Percentiles rank a stretch among this genome's conserved stretches.
These are phyloP conservation scores for Penicillium sp. DNA, from an alignment of 2,329 filamentous ascomycete species.

Conservation along the genomic window DNA sequence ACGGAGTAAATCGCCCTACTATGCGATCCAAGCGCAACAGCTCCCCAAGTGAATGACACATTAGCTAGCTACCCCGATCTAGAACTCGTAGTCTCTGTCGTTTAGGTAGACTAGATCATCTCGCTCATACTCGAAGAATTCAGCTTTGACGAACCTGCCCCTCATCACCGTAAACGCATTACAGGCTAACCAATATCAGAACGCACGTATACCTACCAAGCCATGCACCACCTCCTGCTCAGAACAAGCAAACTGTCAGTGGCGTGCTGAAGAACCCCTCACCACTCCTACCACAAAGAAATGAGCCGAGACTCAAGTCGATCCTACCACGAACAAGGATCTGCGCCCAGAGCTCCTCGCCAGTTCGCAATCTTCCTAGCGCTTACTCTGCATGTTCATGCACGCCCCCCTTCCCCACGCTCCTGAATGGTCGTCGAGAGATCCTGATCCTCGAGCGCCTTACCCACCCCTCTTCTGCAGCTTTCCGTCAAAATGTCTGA, in stretches of 20 bases:
- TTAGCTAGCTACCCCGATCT: background rate
- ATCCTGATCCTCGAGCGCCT: too few relatives aligned
- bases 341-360: background rate
- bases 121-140: background rate
- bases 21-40: background rate
- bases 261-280: background rate
- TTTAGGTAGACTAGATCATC: background rate
- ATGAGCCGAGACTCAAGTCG: background rate
- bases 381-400: background rate
- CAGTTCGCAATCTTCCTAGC: background rate
- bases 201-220: background rate
- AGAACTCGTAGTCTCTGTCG: background rate
- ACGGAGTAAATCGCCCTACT: background rate
- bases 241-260: background rate
- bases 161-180: background rate
- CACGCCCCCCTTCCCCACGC: background rate
- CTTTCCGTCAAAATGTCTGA: background rate
- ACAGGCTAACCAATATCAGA: background rate
- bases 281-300: background rate
- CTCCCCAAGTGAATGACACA: background rate
- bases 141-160: background rate
- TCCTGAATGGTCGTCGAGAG: background rate
- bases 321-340: background rate
- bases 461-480: background rate
- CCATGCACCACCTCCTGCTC: background rate